Conservation (phyloP, 2,329 filamentous ascomycete genomes). For the Aureobasidium sp. region DNA sequence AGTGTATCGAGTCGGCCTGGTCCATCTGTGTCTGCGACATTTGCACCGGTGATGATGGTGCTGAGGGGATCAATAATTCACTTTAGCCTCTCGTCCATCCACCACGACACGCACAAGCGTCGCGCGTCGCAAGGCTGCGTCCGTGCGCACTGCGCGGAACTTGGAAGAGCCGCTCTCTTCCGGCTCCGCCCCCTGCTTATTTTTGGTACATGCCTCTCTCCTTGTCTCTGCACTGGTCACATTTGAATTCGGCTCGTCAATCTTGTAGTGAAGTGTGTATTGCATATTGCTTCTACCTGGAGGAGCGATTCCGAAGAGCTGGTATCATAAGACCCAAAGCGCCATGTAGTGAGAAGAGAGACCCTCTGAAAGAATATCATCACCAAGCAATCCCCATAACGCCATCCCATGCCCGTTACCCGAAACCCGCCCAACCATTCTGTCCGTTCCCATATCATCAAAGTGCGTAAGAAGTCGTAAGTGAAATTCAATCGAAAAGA, state of each 20-base stretch:
- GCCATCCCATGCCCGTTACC: neutral
- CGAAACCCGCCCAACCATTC: neutral
- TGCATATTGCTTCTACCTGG: slow-evolving; percentile 6
- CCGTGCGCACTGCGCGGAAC: neutral
- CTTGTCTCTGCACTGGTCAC: neutral
- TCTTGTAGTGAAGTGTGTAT: neutral
- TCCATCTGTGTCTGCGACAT: slow-evolving; percentile 42
- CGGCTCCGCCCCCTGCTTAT: slow-evolving; percentile 6
- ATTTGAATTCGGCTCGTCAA: no score
- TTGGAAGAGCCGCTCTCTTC: neutral
- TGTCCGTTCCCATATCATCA: neutral
- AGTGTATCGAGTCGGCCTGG: slow-evolving; percentile 37
- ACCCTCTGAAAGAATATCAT: neutral
- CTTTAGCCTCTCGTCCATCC: neutral
- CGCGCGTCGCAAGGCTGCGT: neutral
- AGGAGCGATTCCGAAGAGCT: neutral
- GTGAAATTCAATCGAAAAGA: neutral
- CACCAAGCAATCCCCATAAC: neutral
- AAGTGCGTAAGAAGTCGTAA: slow-evolving; percentile 11
- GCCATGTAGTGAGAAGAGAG: slow-evolving; percentile 3
- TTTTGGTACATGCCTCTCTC: neutral
- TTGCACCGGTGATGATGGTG: slow-evolving; percentile 24
- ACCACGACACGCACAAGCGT: slow-evolving; percentile 1
- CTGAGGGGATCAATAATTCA: neutral
- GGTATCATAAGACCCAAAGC: neutral